A percentile compares a stretch with the other conserved stretches of the same genome.
These are phyloP conservation scores for Stagonosporopsis vannaccii DNA, from an alignment of 2,329 filamentous ascomycete genomes.

Conservation along the genomic window DNA sequence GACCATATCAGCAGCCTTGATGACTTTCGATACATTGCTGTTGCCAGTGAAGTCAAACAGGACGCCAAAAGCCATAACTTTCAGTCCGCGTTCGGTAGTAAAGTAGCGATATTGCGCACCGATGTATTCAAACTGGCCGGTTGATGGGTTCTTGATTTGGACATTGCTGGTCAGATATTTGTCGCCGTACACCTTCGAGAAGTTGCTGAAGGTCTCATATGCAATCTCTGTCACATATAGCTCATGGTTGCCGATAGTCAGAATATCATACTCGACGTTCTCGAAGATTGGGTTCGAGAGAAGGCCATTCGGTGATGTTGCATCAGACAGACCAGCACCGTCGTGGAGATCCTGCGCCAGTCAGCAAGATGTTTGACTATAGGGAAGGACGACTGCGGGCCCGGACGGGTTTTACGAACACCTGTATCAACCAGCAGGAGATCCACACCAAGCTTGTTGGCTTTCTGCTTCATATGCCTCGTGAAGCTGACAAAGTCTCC, in stretches of 20 bases:
- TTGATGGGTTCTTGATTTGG: constrained; percentile 56
- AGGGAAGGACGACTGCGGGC: not conserved
- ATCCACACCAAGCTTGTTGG: constrained; percentile 64
- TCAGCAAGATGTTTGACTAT: constrained; percentile 1
- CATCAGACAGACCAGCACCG: constrained; percentile 68
- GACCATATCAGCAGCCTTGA: constrained; percentile 60
- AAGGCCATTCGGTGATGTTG: constrained; percentile 64
- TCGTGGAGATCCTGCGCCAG: constrained; percentile 66
- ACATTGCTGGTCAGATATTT: constrained; percentile 63
- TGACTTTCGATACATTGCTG: constrained; percentile 67
- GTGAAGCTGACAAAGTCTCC: constrained; percentile 70
- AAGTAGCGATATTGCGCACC: constrained; percentile 60
- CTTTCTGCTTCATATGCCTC: constrained; percentile 66
- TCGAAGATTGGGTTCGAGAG: constrained; percentile 62
- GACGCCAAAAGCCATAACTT: constrained; percentile 62
- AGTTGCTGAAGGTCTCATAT: constrained; percentile 67
- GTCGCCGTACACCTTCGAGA: constrained; percentile 65
- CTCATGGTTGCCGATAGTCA: constrained; percentile 70
- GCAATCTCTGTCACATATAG: constrained; percentile 69
- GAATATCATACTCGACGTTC: constrained; percentile 61
- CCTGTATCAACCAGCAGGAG: constrained; percentile 68
- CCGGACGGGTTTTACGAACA: constrained; percentile 29
- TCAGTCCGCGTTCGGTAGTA: constrained; percentile 54
- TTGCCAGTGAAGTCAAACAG: constrained; percentile 63
- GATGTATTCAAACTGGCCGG: constrained; percentile 55